Base-by-base conservation (phyloP, 1,139 yeast species). In the Wickerhamiella pararugosa region DNA sequence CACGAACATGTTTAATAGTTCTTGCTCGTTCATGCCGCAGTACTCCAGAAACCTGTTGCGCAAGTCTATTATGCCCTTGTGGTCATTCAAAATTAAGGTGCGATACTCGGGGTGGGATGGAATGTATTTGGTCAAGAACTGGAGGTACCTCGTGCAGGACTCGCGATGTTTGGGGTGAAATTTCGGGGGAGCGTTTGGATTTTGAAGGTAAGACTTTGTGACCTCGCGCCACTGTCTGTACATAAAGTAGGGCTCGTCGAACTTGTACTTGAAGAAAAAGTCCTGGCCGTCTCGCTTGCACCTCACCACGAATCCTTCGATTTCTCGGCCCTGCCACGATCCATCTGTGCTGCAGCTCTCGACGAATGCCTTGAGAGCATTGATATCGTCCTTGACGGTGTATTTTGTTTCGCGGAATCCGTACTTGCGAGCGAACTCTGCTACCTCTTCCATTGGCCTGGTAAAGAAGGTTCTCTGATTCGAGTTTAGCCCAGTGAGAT, bases 261-360 rank as follows among this genome's bases (percentile, higher is more conserved):
- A 90, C 60, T 92, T 92, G 64, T 68, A 90, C 62, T 92, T 92
- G 72, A 86, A 92, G 60, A 92, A 84, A 53, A 71, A 84, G 47
- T 76, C 79, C 9, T 56, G 58, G 11, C 45, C 45, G 8, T 49
- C 43, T 4, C 54, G 56, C 10, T 44, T 50, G 51, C 90, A 74
- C 41, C 98, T 67, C 5, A 92, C 67, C 2, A 92, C 99, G 63
- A 90, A 92, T 0, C 99, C 99, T 62, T 92, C 99, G 5, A 83
- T 71, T 51, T 84, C 96, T 36, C 67, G 63, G 2, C 70, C 76
- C 1, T 79, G 62, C 63, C 76, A 86, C 1, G 78, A 70, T 0
- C 97, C 97, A 0, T 80, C 74, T 42, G 69, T 63, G 0, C 79
- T 71, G 44, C 79, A 70, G 1, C 67, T 64, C 6, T 73, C 71